phyloP scores from a whole-genome alignment of 805 yeast genomes.

The Saccharomycopsis fermentans region DNA sequence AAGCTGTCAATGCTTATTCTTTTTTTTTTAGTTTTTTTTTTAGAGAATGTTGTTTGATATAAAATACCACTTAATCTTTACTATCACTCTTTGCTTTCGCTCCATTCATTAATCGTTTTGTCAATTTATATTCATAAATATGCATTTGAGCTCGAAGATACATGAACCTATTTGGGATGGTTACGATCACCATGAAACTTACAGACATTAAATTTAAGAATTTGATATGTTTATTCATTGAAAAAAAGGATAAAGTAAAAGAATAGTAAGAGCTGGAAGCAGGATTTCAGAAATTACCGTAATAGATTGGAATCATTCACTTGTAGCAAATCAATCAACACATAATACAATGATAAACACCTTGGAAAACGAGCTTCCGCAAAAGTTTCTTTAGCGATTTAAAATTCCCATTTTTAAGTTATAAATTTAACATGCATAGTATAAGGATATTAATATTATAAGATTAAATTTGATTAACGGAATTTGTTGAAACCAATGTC shows the following conservation, averaged over 20 bases:
- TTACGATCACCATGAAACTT: too few species aligned
- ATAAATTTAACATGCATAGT: background rate
- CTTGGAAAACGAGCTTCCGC: background rate
- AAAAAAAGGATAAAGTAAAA: background rate
- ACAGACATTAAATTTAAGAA: background rate
- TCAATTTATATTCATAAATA: too few species aligned
- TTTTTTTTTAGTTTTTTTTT: background rate
- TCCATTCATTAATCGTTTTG: too few species aligned
- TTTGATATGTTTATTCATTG: background rate
- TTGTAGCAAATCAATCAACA: background rate
- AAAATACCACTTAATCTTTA: too few species aligned
- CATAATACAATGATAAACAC: background rate
- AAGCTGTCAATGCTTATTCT: background rate
- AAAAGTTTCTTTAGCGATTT: background rate
- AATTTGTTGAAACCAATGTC: conserved; percentile 99
- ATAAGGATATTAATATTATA: background rate
- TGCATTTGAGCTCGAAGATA: too few species aligned
- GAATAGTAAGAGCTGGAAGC: background rate
- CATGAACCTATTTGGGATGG: too few species aligned
- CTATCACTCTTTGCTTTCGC: too few species aligned
- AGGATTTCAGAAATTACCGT: background rate
- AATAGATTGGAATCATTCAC: background rate
- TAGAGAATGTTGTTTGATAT: too few species aligned
- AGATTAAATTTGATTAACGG: conserved; percentile 52
- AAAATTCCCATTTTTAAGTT: background rate